phyloP scores from a whole-genome alignment of 768 basidiomycete species.

The Podaxis rugospora region DNA sequence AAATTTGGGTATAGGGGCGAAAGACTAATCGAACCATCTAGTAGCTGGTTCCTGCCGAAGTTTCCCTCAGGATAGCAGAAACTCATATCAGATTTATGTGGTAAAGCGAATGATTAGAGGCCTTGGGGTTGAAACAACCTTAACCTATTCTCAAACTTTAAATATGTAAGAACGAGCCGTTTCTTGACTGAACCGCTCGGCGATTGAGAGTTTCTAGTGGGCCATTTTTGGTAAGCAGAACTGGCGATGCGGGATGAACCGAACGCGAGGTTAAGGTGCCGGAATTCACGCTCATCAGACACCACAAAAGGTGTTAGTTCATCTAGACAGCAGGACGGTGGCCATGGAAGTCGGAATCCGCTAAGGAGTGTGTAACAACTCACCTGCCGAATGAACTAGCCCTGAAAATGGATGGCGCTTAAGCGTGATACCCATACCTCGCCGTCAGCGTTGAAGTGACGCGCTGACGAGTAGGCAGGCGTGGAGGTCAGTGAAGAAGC shows the following conservation, averaged over 20 bases:
- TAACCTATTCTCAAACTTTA: conserved; percentile 81
- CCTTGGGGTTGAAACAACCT: conserved; percentile 87
- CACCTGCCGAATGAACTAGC: conserved; percentile 89
- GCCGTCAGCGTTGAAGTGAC: conserved; percentile 69
- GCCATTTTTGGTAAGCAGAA: conserved; percentile 78
- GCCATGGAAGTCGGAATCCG: conserved; percentile 83
- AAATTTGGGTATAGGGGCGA: conserved; percentile 94
- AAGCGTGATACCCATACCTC: conserved; percentile 84
- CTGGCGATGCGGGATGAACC: conserved; percentile 68
- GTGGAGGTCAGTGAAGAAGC: conserved; percentile 78
- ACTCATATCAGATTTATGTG: conserved; percentile 58
- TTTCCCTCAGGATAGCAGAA: conserved; percentile 67
- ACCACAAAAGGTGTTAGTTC: conserved; percentile 79
- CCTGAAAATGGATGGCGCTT: conserved; percentile 90
- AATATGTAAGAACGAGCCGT: conserved; percentile 83
- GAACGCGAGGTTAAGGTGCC: conserved; percentile 73
- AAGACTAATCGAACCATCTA: conserved; percentile 95
- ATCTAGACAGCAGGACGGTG: conserved; percentile 81
- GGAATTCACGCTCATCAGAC: conserved; percentile 81
- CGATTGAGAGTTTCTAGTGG: conserved; percentile 79
- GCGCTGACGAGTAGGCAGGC: conserved; percentile 74
- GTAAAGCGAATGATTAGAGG: conserved; percentile 91
- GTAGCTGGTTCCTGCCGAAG: conserved; percentile 92
- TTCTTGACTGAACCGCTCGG: conserved; percentile 79
- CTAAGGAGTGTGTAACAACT: conserved; percentile 88